Evolutionary conservation across 306 rosid genomes (phyloP), one percentile per base, ranked within the genome.

Genomic region (Prunus padus): DNA sequence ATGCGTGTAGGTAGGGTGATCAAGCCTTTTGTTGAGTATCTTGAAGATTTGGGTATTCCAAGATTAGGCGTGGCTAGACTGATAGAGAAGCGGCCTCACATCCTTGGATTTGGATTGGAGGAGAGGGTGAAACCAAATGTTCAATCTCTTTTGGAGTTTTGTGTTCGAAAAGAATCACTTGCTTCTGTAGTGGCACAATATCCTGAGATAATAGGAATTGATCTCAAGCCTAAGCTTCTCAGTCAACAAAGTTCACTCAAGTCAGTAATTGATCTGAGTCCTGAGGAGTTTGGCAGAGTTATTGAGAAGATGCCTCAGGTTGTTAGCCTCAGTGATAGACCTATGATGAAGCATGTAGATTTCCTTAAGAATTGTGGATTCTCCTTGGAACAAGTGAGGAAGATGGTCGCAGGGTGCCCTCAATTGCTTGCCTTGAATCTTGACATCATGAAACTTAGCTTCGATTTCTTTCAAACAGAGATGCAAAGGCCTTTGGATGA

Each of bases 281-380:
- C 79, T 8, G 88, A 88, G 71, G 97, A 90, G 61, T 92, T 96
- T 22, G 98, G 97, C 47, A 76, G 86, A 72, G 85, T 92, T 68
- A 84, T 96, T 55, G 99, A 88, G 88, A 96, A 89, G 86, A 96
- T 96, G 99, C 99, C 97, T 19, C 99, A 90, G 75, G 83, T 90
- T 69, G 89, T 90, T 64, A 96, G 90, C 87, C 97, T 96, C 76
- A 84, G 82, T 51, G 85, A 50, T 30, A 81, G 85, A 64, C 89
- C 98, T 66, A 79, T 88, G 91, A 77, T 87, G 70, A 96, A 84
- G 84, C 99, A 92, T 73, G 83, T 88, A 26, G 95, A 85, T 80
- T 96, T 92, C 76, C 87, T 92, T 14, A 88, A 81, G 80, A 82
- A 75, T 61, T 92, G 97, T 71, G 98, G 98, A 65, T 86, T 92